These are phyloP conservation scores for Capsicum baccatum DNA, from an alignment of 257 asterid genomes.

Conservation along the genomic window DNA sequence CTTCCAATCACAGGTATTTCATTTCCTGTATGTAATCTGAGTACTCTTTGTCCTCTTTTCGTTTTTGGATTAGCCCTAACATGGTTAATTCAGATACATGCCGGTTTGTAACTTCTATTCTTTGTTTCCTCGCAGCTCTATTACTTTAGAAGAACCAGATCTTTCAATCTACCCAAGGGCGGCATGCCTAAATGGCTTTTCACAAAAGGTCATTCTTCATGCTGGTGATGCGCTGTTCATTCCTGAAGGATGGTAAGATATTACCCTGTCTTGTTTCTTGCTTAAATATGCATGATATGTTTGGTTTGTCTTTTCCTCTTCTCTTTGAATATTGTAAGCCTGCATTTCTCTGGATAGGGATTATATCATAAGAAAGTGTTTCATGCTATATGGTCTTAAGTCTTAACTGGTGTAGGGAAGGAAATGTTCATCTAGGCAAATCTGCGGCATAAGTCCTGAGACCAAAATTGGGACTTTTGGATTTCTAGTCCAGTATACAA, in stretches of 20 bases:
- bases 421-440: not conserved
- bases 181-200: constrained; percentile 51
- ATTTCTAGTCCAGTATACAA: not conserved
- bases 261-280: constrained; percentile 21
- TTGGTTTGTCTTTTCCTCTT: constrained; percentile 4
- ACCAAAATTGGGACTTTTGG: not conserved
- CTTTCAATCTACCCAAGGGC: constrained; percentile 74
- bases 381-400: not conserved
- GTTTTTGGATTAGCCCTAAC: not conserved
- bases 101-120: constrained; percentile 18
- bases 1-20: constrained; percentile 91
- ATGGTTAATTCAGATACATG: not conserved
- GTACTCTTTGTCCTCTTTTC: not conserved
- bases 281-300: constrained; percentile 24
- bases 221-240: constrained; percentile 94
- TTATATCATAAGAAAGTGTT: not conserved
- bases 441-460: not conserved
- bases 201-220: constrained; percentile 82
- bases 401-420: constrained; percentile 7
- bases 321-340: not conserved
- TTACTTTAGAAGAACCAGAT: constrained; percentile 65
- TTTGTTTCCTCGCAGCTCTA: constrained; percentile 58
- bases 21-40: constrained; percentile 25
- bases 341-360: not conserved
- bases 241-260: constrained; percentile 93